Evolutionary conservation across 306 rosid genomes (phyloP), one percentile per base, ranked within the genome.

Genomic region (Fragaria vesca): DNA sequence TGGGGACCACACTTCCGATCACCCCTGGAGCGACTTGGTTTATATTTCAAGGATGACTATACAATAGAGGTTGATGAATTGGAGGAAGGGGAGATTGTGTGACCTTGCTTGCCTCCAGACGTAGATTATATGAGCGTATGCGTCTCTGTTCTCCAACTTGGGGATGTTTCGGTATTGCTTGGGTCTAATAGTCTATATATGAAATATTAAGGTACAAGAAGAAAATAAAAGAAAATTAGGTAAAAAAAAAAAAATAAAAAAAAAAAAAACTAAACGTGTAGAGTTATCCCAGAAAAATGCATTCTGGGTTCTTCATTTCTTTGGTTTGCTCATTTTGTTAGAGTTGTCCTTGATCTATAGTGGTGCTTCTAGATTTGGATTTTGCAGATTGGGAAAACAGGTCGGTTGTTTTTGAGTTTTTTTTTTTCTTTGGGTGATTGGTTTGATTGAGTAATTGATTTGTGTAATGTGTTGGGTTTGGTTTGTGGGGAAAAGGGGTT

Each of bases 11-110:
- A 72, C 68, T 48, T 81, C 21, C 86, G 76, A 75, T 78, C 76
- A 54, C 94, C 91, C 2, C 79, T 94, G 83, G 92, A 90, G 91
- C 86, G 80, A 81, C 85, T 94, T 4, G 97, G 98, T 61, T 78
- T 94, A 72, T 92, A 87, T 62, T 73, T 90, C 30, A 92, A 92
- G 80, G 87, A 85, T n/a, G 97, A 90, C 20, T 28, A 28, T 28
- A 30, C 69, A 5, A 88, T 76, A 18, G 88, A 86, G 18, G 91
- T 85, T 28, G 97, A 91, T 52, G 91, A 82, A 79, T 62, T 63
- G 52, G 93, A 93, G 81, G 96, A 90, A 28, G 1, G 30, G 30
- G 30, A 28, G 30, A 28, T 28, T 28, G 30, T 79, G 76, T 12
- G 43, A 43, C 47, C 2, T 43, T 8, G 10, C 16, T 28, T 43